Percentiles rank a stretch among this genome's conserved stretches.
Conservation (phyloP, 495 filamentous ascomycete species). For the Pyrenula aspistea region DNA sequence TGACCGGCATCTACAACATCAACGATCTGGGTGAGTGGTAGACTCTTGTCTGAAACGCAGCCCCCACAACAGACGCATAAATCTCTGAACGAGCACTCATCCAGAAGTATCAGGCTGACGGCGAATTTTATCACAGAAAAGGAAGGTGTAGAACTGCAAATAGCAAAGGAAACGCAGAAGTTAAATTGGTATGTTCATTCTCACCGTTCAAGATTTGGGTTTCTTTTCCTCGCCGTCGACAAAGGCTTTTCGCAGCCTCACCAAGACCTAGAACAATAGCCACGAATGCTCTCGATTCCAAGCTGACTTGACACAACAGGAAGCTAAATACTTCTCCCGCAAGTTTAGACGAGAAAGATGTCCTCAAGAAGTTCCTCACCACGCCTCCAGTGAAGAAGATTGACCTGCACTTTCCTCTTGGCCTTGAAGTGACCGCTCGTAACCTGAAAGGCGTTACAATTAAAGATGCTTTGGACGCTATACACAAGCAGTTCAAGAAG, state of each 20-base stretch:
- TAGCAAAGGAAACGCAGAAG: slow-evolving; percentile 80
- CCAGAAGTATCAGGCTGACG: slow-evolving; percentile 3
- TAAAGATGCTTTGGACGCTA: slow-evolving; percentile 87
- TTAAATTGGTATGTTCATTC: slow-evolving; percentile 64
- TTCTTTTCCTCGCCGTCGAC: slow-evolving; percentile 1
- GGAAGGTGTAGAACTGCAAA: slow-evolving; percentile 57
- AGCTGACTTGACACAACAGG: slow-evolving; percentile 32
- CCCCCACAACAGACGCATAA: background rate
- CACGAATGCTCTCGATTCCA: slow-evolving; percentile 7
- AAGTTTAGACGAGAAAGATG: slow-evolving; percentile 66
- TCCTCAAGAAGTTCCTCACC: slow-evolving; percentile 67
- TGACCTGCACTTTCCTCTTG: slow-evolving; percentile 77
- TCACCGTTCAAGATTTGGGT: background rate
- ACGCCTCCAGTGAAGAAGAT: slow-evolving; percentile 82
- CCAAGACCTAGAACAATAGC: background rate
- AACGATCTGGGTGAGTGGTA: slow-evolving; percentile 62
- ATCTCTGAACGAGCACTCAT: background rate
- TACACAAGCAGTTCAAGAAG: slow-evolving; percentile 91
- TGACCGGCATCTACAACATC: slow-evolving; percentile 65
- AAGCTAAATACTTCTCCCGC: slow-evolving; percentile 78
- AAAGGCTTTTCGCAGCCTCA: background rate
- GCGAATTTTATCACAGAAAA: slow-evolving; percentile 43
- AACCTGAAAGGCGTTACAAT: slow-evolving; percentile 89
- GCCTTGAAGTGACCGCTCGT: slow-evolving; percentile 76
- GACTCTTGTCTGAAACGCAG: slow-evolving; percentile 1